Evolutionary conservation across 495 filamentous ascomycete genomes (phyloP), one percentile per base, ranked within the genome.

Genomic region (Entonaema liquescens): DNA sequence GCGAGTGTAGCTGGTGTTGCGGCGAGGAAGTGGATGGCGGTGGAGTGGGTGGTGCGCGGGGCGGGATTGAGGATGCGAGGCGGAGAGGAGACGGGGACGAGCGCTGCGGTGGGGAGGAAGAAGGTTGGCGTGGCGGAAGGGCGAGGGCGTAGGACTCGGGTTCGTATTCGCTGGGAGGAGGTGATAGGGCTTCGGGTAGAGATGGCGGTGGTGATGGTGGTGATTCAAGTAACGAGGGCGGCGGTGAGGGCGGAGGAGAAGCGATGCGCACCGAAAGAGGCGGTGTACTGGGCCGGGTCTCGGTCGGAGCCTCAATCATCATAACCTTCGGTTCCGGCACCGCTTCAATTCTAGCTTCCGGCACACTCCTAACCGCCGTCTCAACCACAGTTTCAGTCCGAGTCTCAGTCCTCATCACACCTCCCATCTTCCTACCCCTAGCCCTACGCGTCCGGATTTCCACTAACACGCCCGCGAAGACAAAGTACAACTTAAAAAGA

Each of bases 401-500:
- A 5, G 23, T 57, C 1, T 7, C 54, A 6, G 29, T 38, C n/a
- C n/a, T 38, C 12, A n/a, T 2, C 1, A 35, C 54, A 0, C 31
- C 53, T 7, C 12, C 40, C 38, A 7, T 38, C 17, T 49, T 28
- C 33, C 17, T 44, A 9, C 28, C 36, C 56, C 60, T 57, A 9
- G 49, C 66, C 38, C 29, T 60, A 2, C 65, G 74, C 3, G 55
- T 53, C 28, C 59, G 71, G 0, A 79, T 5, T 42, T 70, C 64
- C 0, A 71, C 70, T 67, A 86, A 59, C 9, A 81, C 54, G 1
- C 78, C 69, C 35, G 83, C 38, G 13, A 81, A 59, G n/a, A 80
- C 76, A 50, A 82, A 91, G 76, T 95, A 96, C 13, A 88, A 72
- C 65, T 85, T 87, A 23, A 97, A 83, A 63, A 97, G 87, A 17